A percentile compares a stretch with the other conserved stretches of the same genome.
These are phyloP conservation scores for Danielia oregonensis DNA, from an alignment of 805 yeast genomes.

Conservation along the genomic window DNA sequence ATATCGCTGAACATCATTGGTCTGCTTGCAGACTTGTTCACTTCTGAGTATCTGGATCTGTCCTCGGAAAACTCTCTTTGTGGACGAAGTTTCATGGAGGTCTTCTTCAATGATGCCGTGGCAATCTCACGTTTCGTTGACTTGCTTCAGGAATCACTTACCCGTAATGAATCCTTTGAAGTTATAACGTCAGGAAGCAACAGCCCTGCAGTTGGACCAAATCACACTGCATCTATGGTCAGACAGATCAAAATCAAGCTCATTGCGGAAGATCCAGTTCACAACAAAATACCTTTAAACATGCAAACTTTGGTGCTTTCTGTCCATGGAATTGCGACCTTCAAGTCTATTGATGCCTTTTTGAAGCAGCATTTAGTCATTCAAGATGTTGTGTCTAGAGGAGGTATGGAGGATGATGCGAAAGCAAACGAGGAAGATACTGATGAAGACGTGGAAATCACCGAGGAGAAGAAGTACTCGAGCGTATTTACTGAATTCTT, in stretches of 20 bases:
- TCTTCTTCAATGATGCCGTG: slow-evolving; percentile 25
- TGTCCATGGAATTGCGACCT: slow-evolving; percentile 61
- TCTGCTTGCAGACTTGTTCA: slow-evolving; percentile 26
- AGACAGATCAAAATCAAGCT: slow-evolving; percentile 65
- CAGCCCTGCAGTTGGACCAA: slow-evolving; percentile 11
- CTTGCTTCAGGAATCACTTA: slow-evolving; percentile 63
- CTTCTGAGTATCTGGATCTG: slow-evolving; percentile 11
- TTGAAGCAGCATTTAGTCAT: slow-evolving; percentile 39
- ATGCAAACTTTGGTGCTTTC: slow-evolving; percentile 38
- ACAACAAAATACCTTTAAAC: slow-evolving; percentile 16
- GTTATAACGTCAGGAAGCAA: slow-evolving; percentile 46
- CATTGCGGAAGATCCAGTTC: slow-evolving; percentile 13
- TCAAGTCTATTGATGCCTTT: slow-evolving; percentile 48
- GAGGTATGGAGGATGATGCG: not conserved
- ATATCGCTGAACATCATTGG: slow-evolving; percentile 63
- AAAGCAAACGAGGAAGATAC: not conserved
- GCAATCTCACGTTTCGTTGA: slow-evolving; percentile 3
- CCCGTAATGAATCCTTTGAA: slow-evolving; percentile 71
- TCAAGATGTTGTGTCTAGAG: slow-evolving; percentile 10
- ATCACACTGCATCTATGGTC: slow-evolving; percentile 59
- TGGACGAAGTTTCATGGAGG: slow-evolving; percentile 37
- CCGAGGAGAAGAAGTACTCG: slow-evolving; percentile 2
- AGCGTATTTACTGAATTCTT: slow-evolving; percentile 47
- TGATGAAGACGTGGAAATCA: slow-evolving; percentile 1
- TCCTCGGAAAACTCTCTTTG: slow-evolving; percentile 31